Base-by-base conservation (phyloP, 78 protist species). In the Cavenderia fasciculata region DNA sequence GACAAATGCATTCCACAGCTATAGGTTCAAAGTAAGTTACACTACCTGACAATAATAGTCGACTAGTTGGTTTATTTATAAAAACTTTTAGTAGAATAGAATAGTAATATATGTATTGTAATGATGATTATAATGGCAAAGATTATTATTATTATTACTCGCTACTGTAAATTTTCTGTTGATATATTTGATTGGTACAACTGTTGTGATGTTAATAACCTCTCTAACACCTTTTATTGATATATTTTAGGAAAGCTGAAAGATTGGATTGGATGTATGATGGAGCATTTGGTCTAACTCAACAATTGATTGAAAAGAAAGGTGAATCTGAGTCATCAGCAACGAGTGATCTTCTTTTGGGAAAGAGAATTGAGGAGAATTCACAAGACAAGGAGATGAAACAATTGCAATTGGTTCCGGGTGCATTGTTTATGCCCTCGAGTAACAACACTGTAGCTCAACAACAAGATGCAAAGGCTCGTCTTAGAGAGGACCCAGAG, bases 251-350 rank as follows among this genome's bases (percentile, higher is more conserved):
- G 59, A 59, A 72, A 43, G 0, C 73, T 29, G 85, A 77, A 23
- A 59, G 79, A 63, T 43, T 91, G 36, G 95, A 91, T 63, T 91
- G 95, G 95, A 91, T 91, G 95, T 91, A 91, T 78, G 86, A 77
- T 34, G 94, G 88, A 12, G 86, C 79, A 46, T 79, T 71, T 52
- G 40, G 49, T 19, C 54, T 68, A 14, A 7, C 33, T 4, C 72
- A 61, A 40, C 44, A 63, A 5, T 56, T 57, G 44, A 34, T 51
- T 29, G n/a, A 27, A 44, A 51, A 33, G 21, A 73, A 57, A 34
- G 18, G 51, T 18, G 85, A 72, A 41, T 31, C 51, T 6, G 82
- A 51, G 5, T 63, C 72, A 2, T 8, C 72, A 38, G 47, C 19
- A 18, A 2, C 72, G 6, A 63, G 47, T 38, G 95, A 91, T 18